Evolutionary conservation across 495 filamentous ascomycete genomes (phyloP), one percentile per base, ranked within the genome.

Genomic region (Recurvomyces mirabilis): DNA sequence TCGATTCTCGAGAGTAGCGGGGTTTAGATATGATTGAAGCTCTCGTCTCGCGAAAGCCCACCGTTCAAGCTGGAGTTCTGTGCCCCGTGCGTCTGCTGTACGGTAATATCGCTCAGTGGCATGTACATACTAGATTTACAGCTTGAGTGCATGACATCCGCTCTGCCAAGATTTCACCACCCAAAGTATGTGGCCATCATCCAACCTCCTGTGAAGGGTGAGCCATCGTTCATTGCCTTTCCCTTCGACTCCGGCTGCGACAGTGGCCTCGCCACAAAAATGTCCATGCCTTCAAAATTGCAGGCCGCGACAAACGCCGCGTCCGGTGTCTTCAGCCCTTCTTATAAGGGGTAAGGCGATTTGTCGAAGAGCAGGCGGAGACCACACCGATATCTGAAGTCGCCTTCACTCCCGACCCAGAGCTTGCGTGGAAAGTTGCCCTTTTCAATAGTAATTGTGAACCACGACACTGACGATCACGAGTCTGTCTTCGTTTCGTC

Each of bases 351-450:
- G 38, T 41, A 41, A 41, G 38, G 38, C 38, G 38, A 41, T 41
- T 41, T 41, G 38, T 41, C 38, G 38, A 41, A 41, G 38, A 41
- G 38, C 38, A 41, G 38, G 28, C 38, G 38, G 38, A 41, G 38
- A 41, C 38, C 24, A 20, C 28, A 41, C 28, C 38, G 38, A 41
- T 28, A 20, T 41, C 38, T 41, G 28, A 41, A 41, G 38, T 41
- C 38, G 23, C 38, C 23, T 41, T 41, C 38, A 28, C 23, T 41
- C 38, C 38, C 38, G 28, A 41, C 38, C 38, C 38, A 41, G 38
- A 26, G 38, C 38, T 41, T 41, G 11, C 10, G 38, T 15, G 33
- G 7, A 37, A 37, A 37, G 33, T 37, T 37, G 18, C 33, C 33
- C 33, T 37, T 37, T 37, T 37, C 33, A 37, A 37, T 37, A 37